Base-by-base conservation (phyloP, 768 basidiomycete species). In the Udeniomyces megalosporus region DNA sequence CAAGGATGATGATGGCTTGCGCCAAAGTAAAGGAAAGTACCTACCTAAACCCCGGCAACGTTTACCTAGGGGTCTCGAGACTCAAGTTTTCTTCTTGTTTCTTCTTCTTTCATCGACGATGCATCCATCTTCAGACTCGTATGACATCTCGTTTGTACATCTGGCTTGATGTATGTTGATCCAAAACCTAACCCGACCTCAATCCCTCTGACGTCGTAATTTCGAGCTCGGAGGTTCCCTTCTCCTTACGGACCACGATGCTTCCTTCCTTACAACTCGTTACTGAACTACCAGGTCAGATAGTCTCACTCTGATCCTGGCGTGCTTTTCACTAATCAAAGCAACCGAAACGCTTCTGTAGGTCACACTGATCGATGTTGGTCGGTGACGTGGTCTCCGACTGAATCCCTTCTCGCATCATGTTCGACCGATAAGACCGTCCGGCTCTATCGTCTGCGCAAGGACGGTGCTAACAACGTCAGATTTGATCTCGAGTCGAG, bases 391-490 rank as follows among this genome's bases (percentile, higher is more conserved):
- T 97, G 90, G 88, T 93, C 93, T 71, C 87, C 89, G 0, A 74
- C 77, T 2, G 81, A 84, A 60, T 81, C 86, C 0, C 70, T 92
- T 22, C 76, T 99, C 15, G 90, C 93, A 0, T 91, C 91, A 5
- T 99, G 92, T 71, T 96, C 93, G 4, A 82, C 86, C 6, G 95
- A 99, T 75, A 95, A 89, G 74, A 82, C 88, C 2, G 84, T 97
- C 60, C 80, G 90, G 46, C 74, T 97, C 51, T 96, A 88, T 71
- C 76, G 76, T 28, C 96, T 38, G 20, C 8, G n/a, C 11, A 26
- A 35, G 4, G 34, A n/a, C 20, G 58, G 51, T 20, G 4, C 11
- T 0, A 26, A 22, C n/a, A 22, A 54, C 17, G 29, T 49, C 3
- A 42, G 31, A 52, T 59, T 59, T 46, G 53, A 47, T n/a, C 44